Evolutionary conservation across 2,329 filamentous ascomycete species (phyloP), one percentile per base, ranked within the genome.

Genomic region (Tolypocladium sp.): DNA sequence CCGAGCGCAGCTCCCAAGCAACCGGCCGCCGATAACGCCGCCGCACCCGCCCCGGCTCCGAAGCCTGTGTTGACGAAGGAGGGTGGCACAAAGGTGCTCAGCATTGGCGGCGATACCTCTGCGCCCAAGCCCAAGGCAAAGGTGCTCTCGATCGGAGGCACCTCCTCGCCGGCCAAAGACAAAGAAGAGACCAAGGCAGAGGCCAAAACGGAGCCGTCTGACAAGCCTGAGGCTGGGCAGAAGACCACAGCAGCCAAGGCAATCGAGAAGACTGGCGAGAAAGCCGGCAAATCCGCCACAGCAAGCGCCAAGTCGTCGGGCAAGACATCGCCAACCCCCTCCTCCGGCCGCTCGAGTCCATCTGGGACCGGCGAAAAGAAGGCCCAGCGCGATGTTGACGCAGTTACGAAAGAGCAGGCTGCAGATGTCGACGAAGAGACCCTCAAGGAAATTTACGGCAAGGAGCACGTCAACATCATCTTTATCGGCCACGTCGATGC

Each of bases 401-500:
- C 90, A 41, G 89, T 99, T 60, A 83, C 89, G 62, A 90, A 92
- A 75, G 89, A 93, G 69, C 90, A 96, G 72, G 80, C 83, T 3
- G 88, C 88, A 27, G 88, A 90, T 71, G 87, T 91, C 22, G 83
- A 86, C 59, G 79, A 85, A 2, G 81, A 82, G 33, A 93, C 91
- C 0, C 79, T 99, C 61, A 91, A 92, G 74, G 93, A 97, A 73
- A 94, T 99, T 62, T 99, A 94, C 73, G 94, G 94, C 72, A 97
- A 97, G 75, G 92, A 88, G 71, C 85, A 88, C 67, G 79, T 99
- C 69, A 99, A 99, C 76, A 89, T 99, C 67, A 96, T 97, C 65
- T 97, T 97, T 77, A 89, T 97, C 70, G 93, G 94, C 57, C 94
- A 99, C 81, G 95, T 99, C 68, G 94, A 99, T 79, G 94, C 94